Evolutionary conservation across 495 filamentous ascomycete species (phyloP).

Genomic region (Cairneyella variabilis): DNA sequence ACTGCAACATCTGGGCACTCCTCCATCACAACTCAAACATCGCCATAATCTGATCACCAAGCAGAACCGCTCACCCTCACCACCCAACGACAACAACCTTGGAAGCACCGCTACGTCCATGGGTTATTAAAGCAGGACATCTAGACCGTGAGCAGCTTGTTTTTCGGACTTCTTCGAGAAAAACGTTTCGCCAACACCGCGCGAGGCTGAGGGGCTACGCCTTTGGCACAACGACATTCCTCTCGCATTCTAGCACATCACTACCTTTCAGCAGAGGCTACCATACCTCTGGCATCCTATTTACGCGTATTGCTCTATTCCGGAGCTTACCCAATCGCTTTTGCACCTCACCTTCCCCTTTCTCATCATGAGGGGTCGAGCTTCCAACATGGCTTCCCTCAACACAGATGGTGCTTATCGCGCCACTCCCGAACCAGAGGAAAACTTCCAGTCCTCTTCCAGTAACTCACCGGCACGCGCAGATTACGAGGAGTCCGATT

Average conservation of each 20-base stretch:
- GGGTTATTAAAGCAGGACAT: background rate
- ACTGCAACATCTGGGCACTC: conserved; percentile 11
- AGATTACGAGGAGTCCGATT: conserved; percentile 84
- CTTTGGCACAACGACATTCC: too few relatives aligned
- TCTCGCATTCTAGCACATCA: too few relatives aligned
- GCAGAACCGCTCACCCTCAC: background rate
- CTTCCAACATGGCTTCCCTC: conserved; percentile 17
- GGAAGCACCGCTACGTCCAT: background rate
- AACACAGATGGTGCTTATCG: conserved; percentile 20
- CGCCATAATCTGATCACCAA: conserved; percentile 24
- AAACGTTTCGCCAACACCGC: background rate
- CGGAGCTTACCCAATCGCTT: background rate
- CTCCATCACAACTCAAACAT: conserved; percentile 16
- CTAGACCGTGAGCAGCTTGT: background rate
- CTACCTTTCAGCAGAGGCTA: too few relatives aligned
- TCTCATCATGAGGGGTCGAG: conserved; percentile 18
- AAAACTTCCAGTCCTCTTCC: conserved; percentile 54
- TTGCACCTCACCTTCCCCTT: background rate
- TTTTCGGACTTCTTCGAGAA: background rate
- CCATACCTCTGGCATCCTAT: background rate
- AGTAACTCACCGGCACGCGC: conserved; percentile 80
- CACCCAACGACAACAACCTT: background rate
- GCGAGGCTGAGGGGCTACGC: conserved; percentile 2
- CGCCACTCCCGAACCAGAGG: conserved; percentile 21
- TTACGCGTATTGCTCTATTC: background rate